These are phyloP conservation scores for Kalanchoe fedtschenkoi DNA, from an alignment of 164 flowering plant species.

Conservation along the genomic window DNA sequence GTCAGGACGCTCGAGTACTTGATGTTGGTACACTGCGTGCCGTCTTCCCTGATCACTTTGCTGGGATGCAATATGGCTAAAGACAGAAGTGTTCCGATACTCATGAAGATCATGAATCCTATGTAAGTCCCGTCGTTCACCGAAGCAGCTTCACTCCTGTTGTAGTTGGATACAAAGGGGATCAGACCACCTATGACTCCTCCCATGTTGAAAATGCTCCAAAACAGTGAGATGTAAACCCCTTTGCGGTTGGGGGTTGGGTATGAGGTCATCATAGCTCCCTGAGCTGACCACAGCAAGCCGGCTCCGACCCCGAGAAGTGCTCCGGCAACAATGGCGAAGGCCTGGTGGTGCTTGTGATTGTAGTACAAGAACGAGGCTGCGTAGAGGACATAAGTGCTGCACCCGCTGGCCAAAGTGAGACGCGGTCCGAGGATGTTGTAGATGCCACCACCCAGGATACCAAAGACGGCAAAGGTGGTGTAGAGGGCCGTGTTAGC, in stretches of 20 bases:
- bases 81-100: slow-evolving; percentile 48
- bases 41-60: no score
- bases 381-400: slow-evolving; percentile 68
- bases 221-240: slow-evolving; percentile 64
- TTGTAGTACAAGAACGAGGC: slow-evolving; percentile 82
- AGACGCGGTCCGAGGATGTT: slow-evolving; percentile 63
- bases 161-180: slow-evolving; percentile 63
- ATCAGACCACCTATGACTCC: slow-evolving; percentile 90
- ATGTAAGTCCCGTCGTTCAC: slow-evolving; percentile 84
- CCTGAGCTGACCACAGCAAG: slow-evolving; percentile 81
- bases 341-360: slow-evolving; percentile 48
- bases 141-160: slow-evolving; percentile 39
- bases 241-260: slow-evolving; percentile 62
- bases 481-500: slow-evolving; percentile 90
- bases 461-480: slow-evolving; percentile 69
- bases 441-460: slow-evolving; percentile 82
- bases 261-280: slow-evolving; percentile 92
- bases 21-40: slow-evolving; percentile 40
- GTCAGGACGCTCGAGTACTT: slow-evolving; percentile 47
- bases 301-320: slow-evolving; percentile 83
- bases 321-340: slow-evolving; percentile 63
- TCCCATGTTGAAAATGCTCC: slow-evolving; percentile 89
- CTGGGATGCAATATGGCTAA: slow-evolving; percentile 59
- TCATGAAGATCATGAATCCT: slow-evolving; percentile 79
- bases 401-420: slow-evolving; percentile 61